Percentiles rank a stretch among this genome's conserved stretches.
phyloP scores from a whole-genome alignment of 73 alveolate species.

The Paramecium pentaurelia region DNA sequence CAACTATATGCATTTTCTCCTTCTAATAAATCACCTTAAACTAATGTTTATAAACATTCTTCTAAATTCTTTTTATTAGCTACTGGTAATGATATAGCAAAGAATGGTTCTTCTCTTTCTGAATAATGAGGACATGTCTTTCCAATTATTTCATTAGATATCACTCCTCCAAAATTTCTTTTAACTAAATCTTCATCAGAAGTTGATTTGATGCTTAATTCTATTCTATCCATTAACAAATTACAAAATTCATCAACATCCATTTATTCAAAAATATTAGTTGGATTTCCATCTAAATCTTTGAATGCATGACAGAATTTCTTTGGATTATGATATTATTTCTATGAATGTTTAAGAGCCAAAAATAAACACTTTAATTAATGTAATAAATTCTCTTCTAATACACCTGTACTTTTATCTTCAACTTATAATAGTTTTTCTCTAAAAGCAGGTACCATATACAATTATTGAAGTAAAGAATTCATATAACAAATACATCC shows the following conservation, averaged over 20 bases:
- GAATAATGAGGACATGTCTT: constrained; percentile 57
- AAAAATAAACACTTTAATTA: constrained; percentile 46
- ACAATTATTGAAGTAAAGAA: constrained; percentile 35
- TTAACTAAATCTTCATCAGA: constrained; percentile 74
- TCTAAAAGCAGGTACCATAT: constrained; percentile 59
- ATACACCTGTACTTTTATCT: neutral
- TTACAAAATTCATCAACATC: constrained; percentile 78
- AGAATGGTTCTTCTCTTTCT: constrained; percentile 57
- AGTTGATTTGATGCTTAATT: constrained; percentile 72
- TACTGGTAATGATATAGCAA: constrained; percentile 66
- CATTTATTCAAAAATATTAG: constrained; percentile 68
- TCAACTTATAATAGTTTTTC: constrained; percentile 44
- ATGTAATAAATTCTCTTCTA: constrained; percentile 51
- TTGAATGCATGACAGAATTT: constrained; percentile 88
- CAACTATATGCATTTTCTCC: constrained; percentile 96
- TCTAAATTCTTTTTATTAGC: constrained; percentile 86
- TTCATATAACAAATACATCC: constrained; percentile 63
- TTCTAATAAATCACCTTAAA: constrained; percentile 95
- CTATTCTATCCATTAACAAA: constrained; percentile 79
- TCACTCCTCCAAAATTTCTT: constrained; percentile 78
- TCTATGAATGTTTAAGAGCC: constrained; percentile 71
- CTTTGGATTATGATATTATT: constrained; percentile 76
- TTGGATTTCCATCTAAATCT: constrained; percentile 87
- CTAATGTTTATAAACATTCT: constrained; percentile 86
- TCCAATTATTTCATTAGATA: constrained; percentile 63